Evolutionary conservation across 2,329 filamentous ascomycete genomes (phyloP).

Genomic region (Fusarium phyllophilum): DNA sequence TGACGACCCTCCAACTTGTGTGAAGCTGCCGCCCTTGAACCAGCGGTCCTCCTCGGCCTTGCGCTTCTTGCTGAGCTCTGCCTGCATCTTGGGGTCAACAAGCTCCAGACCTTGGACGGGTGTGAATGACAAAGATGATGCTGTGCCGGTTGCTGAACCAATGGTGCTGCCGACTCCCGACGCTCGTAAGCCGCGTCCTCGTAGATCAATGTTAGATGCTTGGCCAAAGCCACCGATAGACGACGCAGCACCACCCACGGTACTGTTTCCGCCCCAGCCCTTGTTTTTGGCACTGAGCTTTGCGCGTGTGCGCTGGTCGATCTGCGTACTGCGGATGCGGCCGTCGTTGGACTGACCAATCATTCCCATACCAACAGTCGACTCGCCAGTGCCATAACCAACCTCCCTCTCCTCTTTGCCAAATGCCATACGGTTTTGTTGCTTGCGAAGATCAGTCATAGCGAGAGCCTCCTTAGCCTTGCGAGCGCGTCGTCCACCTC

Average conservation of each 20-base stretch:
- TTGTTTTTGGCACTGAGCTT: conserved; percentile 96
- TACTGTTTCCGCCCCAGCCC: conserved; percentile 85
- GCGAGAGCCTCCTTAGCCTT: conserved; percentile 97
- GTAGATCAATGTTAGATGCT: conserved; percentile 73
- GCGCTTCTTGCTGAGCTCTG: conserved; percentile 87
- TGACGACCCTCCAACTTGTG: conserved; percentile 74
- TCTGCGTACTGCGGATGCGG: conserved; percentile 86
- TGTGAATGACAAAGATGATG: conserved; percentile 90
- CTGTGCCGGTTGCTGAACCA: conserved; percentile 72
- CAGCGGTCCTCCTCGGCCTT: conserved; percentile 95
- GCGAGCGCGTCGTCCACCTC: conserved; percentile 86
- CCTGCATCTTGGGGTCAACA: conserved; percentile 90
- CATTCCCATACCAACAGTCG: conserved; percentile 92
- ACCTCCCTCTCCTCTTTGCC: conserved; percentile 95
- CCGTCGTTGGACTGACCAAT: conserved; percentile 89
- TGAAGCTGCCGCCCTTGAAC: conserved; percentile 98
- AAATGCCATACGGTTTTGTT: conserved; percentile 95
- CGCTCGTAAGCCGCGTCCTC: conserved; percentile 80
- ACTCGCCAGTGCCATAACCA: conserved; percentile 87
- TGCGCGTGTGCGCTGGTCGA: conserved; percentile 92
- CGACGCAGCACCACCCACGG: conserved; percentile 75
- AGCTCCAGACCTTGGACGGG: conserved; percentile 94
- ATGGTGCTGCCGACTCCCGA: conserved; percentile 82
- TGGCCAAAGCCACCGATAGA: conserved; percentile 83
- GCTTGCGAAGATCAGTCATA: conserved; percentile 96